Evolutionary conservation across 345 rosid genomes (phyloP).

Genomic region (Pistacia atlantica): DNA sequence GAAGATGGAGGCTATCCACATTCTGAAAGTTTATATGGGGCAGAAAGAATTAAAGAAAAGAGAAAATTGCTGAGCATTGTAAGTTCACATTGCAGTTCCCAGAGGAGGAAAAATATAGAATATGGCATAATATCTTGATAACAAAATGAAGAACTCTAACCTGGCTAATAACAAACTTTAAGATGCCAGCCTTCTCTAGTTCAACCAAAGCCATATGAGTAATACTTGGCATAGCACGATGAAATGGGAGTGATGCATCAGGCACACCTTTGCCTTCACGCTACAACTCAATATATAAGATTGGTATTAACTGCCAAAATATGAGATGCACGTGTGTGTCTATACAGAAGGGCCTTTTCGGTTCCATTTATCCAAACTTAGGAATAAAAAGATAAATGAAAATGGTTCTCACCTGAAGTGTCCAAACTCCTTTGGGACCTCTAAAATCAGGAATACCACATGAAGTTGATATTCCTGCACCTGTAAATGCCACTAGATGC

Average conservation of each 20-base stretch:
- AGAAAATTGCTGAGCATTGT: neutral
- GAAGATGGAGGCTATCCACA: slow-evolving; percentile 91
- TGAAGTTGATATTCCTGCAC: slow-evolving; percentile 98
- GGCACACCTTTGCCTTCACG: slow-evolving; percentile 77
- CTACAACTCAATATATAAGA: neutral
- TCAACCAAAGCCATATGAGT: slow-evolving; percentile 96
- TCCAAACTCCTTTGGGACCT: slow-evolving; percentile 99
- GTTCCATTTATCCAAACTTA: neutral
- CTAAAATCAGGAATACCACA: slow-evolving; percentile 98
- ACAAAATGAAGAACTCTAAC: slow-evolving; percentile 26
- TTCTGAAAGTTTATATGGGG: slow-evolving; percentile 40
- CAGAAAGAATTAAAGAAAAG: neutral
- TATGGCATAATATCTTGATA: too few relatives aligned
- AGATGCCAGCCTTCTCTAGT: slow-evolving; percentile 77
- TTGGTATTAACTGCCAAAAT: neutral
- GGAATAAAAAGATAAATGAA: neutral
- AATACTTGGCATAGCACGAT: slow-evolving; percentile 90
- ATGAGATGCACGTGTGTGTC: neutral
- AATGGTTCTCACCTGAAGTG: slow-evolving; percentile 65
- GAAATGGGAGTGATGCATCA: slow-evolving; percentile 81
- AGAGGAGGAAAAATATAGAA: neutral
- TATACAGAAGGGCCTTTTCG: neutral
- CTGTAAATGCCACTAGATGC: slow-evolving; percentile 44
- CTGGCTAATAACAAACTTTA: slow-evolving; percentile 86
- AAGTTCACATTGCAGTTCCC: neutral